Evolutionary conservation across 2,329 filamentous ascomycete species (phyloP).

Genomic region (Alternaria novae-zelandiae): DNA sequence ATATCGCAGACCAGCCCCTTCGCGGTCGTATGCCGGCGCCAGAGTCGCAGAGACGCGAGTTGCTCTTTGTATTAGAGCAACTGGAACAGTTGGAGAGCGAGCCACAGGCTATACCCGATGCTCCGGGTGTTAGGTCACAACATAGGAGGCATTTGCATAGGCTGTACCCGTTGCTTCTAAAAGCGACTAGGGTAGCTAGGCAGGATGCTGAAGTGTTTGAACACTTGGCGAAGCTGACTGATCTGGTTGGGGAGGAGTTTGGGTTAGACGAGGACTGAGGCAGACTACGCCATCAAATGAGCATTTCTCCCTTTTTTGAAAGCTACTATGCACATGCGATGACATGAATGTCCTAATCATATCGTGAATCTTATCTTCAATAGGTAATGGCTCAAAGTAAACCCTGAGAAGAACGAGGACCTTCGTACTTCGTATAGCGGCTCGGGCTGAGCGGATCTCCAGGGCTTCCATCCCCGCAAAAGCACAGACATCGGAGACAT

Average conservation of each 20-base stretch:
- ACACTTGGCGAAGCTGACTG: constrained; percentile 48
- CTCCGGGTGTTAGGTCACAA: constrained; percentile 31
- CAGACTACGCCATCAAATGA: not conserved
- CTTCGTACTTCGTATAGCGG: not conserved
- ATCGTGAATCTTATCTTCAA: not conserved
- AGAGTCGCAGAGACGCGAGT: constrained; percentile 76
- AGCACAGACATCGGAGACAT: constrained; percentile 5
- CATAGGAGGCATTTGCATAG: constrained; percentile 76
- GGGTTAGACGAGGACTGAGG: constrained; percentile 33
- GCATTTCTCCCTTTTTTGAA: not conserved
- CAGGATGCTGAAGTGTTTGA: constrained; percentile 67
- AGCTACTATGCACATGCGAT: not conserved
- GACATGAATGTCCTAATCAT: too few species aligned
- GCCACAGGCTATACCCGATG: constrained; percentile 69
- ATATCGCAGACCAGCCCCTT: constrained; percentile 89
- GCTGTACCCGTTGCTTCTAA: constrained; percentile 78
- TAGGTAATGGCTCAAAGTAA: not conserved
- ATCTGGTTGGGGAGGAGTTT: constrained; percentile 50
- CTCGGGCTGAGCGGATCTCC: not conserved
- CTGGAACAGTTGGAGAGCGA: constrained; percentile 74
- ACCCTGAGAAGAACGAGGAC: not conserved
- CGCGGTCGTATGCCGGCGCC: constrained; percentile 88
- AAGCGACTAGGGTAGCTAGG: constrained; percentile 65
- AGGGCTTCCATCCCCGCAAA: constrained; percentile 12
- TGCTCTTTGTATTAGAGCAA: constrained; percentile 72